Percentiles rank a stretch among this genome's conserved stretches.
These are phyloP conservation scores for Cyclostephanos invisitatus DNA, from an alignment of 108 stramenopile genomes.

Conservation along the genomic window DNA sequence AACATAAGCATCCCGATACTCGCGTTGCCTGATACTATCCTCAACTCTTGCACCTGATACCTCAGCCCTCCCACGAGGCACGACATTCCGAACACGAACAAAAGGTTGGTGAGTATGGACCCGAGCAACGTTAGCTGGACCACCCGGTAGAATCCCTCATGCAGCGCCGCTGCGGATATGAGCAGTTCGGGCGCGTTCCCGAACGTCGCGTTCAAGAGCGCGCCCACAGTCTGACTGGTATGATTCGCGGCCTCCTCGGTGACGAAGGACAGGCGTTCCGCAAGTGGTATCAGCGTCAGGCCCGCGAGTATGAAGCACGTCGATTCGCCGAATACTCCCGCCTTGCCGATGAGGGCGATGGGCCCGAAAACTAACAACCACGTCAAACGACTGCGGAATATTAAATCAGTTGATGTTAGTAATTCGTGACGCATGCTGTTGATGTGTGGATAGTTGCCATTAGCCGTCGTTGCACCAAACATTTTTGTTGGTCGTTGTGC, in stretches of 20 bases:
- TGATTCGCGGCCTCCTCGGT: slow-evolving; percentile 93
- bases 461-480: background rate
- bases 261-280: slow-evolving; percentile 85
- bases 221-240: slow-evolving; percentile 92
- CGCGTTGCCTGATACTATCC: slow-evolving; percentile 78
- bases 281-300: slow-evolving; percentile 81
- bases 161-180: slow-evolving; percentile 85
- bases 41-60: slow-evolving; percentile 84
- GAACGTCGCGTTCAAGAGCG: slow-evolving; percentile 93
- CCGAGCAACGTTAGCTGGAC: slow-evolving; percentile 92
- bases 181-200: slow-evolving; percentile 93
- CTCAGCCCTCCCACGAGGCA: slow-evolving; percentile 85
- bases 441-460: background rate
- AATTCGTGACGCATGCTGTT: slow-evolving; percentile 26
- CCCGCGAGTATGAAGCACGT: slow-evolving; percentile 79
- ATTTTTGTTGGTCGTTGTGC: background rate
- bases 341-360: slow-evolving; percentile 84
- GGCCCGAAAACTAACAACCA: slow-evolving; percentile 90
- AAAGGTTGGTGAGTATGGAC: slow-evolving; percentile 83
- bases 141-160: slow-evolving; percentile 83
- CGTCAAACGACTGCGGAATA: slow-evolving; percentile 56
- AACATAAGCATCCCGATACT: slow-evolving; percentile 77
- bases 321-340: slow-evolving; percentile 77
- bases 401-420: slow-evolving; percentile 44
- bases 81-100: slow-evolving; percentile 89